phyloP scores from a whole-genome alignment of 2,329 filamentous ascomycete genomes.

The Colletotrichum plurivorum region DNA sequence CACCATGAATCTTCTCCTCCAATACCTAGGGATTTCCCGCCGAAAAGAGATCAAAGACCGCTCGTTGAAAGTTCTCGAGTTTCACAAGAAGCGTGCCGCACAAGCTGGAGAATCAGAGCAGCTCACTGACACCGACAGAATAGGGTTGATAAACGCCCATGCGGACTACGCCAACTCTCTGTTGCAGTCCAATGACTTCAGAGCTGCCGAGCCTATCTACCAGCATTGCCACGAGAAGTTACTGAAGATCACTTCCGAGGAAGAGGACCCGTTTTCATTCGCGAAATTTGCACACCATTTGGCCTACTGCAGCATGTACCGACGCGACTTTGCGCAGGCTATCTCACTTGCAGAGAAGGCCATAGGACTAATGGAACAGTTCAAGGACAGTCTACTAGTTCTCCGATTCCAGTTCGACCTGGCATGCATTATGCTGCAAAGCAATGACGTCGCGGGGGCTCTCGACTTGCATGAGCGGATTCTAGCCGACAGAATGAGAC shows the following conservation, averaged over 20 bases:
- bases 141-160: slow-evolving; percentile 35
- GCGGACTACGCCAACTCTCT: slow-evolving; percentile 41
- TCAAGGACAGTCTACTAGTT: slow-evolving; percentile 23
- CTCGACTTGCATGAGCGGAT: slow-evolving; percentile 40
- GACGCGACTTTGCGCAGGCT: slow-evolving; percentile 35
- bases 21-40: slow-evolving; percentile 40
- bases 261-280: slow-evolving; percentile 34
- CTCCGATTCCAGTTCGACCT: slow-evolving; percentile 41
- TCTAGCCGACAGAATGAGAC: slow-evolving; percentile 27
- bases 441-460: slow-evolving; percentile 34
- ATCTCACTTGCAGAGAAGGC: slow-evolving; percentile 35
- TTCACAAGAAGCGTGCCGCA: slow-evolving; percentile 24
- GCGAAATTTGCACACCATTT: slow-evolving; percentile 42
- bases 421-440: slow-evolving; percentile 41
- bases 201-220: slow-evolving; percentile 39
- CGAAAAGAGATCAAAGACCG: slow-evolving; percentile 39
- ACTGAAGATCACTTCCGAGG: slow-evolving; percentile 26
- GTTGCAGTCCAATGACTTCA: slow-evolving; percentile 39
- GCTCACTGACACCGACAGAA: slow-evolving; percentile 27
- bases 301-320: slow-evolving; percentile 42
- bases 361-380: slow-evolving; percentile 30
- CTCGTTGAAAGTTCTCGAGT: slow-evolving; percentile 37
- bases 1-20: slow-evolving; percentile 38
- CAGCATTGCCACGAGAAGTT: slow-evolving; percentile 26
- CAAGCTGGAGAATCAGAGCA: background rate